phyloP scores from a whole-genome alignment of 2,329 filamentous ascomycete genomes.

The Ascochyta fabae region DNA sequence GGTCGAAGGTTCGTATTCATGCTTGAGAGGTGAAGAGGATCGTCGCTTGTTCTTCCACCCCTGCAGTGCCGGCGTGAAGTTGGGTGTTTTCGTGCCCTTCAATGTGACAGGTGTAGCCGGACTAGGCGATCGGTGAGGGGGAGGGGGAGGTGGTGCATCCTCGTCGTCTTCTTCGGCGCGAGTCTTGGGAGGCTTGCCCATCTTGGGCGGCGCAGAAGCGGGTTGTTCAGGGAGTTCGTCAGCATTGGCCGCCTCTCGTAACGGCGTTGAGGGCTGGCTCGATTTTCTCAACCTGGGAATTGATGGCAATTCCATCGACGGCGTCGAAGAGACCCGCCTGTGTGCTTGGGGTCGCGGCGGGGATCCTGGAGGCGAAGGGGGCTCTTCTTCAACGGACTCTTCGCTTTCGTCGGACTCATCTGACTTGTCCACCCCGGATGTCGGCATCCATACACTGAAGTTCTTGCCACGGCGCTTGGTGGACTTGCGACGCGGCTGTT shows the following conservation, averaged over 20 bases:
- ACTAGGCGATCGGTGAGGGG: constrained; percentile 61
- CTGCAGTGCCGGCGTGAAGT: constrained; percentile 57
- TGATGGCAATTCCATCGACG: constrained; percentile 54
- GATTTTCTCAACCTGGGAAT: constrained; percentile 54
- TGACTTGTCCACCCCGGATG: constrained; percentile 45
- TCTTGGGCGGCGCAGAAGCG: constrained; percentile 38
- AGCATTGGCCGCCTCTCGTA: constrained; percentile 24
- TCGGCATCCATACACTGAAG: constrained; percentile 59
- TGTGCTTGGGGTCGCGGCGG: constrained; percentile 48
- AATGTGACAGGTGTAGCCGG: constrained; percentile 55
- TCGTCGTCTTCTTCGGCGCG: constrained; percentile 28
- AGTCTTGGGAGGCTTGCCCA: constrained; percentile 33
- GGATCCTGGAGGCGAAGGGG: constrained; percentile 30
- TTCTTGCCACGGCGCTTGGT: constrained; percentile 48
- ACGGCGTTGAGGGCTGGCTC: constrained; percentile 48
- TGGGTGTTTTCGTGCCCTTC: constrained; percentile 53
- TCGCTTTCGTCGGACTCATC: constrained; percentile 45
- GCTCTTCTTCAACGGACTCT: constrained; percentile 24
- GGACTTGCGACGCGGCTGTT: constrained; percentile 36
- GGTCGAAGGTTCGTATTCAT: constrained; percentile 91
- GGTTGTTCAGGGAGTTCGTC: constrained; percentile 26
- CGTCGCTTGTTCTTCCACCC: constrained; percentile 65
- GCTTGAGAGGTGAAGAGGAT: constrained; percentile 91
- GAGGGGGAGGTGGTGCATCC: constrained; percentile 51
- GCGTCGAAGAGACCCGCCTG: constrained; percentile 56